Percentiles rank a stretch among this genome's conserved stretches.
phyloP scores from a whole-genome alignment of 352 stramenopile genomes.

The Globisporangium takayamanum region DNA sequence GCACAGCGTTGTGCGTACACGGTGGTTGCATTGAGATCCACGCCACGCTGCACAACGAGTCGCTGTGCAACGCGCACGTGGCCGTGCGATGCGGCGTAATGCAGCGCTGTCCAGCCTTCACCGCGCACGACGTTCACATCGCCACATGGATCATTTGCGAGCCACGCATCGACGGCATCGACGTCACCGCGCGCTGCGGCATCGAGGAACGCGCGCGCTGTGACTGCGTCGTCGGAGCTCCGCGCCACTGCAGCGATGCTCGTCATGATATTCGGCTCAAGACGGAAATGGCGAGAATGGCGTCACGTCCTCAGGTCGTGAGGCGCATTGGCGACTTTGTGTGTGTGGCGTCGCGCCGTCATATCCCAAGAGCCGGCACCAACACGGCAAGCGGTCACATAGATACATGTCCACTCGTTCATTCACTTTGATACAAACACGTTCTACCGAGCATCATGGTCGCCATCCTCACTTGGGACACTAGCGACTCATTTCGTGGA shows the following conservation, averaged over 20 bases:
- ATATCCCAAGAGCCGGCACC: too few species aligned
- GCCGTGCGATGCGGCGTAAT: conserved; percentile 51
- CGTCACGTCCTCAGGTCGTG: too few species aligned
- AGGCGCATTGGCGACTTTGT: too few species aligned
- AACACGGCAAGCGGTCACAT: too few species aligned
- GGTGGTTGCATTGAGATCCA: conserved; percentile 56
- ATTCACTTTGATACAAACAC: too few species aligned
- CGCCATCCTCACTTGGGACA: too few species aligned
- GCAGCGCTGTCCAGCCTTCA: conserved; percentile 65
- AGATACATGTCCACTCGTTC: too few species aligned
- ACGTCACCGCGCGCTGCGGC: conserved; percentile 40
- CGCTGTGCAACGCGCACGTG: conserved; percentile 34
- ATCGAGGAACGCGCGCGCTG: conserved; percentile 35
- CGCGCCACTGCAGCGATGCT: neutral
- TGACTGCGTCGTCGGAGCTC: neutral
- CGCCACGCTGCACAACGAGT: conserved; percentile 24
- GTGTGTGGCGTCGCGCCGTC: too few species aligned
- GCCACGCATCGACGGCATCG: conserved; percentile 29
- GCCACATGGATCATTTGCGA: conserved; percentile 10
- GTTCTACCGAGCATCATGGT: too few species aligned
- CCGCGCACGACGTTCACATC: conserved; percentile 54
- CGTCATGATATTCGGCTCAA: neutral
- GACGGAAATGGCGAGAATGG: too few species aligned
- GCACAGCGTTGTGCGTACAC: conserved; percentile 20
- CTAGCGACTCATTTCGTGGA: too few species aligned